Conservation (phyloP, 2,329 filamentous ascomycete genomes). For the Onygenales sp. region DNA sequence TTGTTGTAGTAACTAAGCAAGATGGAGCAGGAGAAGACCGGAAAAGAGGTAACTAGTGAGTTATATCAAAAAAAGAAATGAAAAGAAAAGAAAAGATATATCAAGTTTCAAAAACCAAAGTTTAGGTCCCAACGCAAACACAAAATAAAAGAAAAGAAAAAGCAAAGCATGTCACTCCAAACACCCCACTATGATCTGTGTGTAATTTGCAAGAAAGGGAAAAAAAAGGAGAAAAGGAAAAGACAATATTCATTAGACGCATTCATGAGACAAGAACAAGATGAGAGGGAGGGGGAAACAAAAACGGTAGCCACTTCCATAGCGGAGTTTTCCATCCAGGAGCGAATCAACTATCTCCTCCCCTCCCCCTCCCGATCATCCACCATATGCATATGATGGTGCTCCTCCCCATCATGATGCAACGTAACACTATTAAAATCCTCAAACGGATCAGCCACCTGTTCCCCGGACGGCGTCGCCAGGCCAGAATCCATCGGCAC, state of each 20-base stretch:
- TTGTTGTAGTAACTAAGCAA: too few relatives aligned
- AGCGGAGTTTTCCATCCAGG: background rate
- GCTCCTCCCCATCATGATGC: slow-evolving; percentile 86
- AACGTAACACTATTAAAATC: slow-evolving; percentile 98
- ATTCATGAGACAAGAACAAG: slow-evolving; percentile 18
- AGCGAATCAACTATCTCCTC: background rate
- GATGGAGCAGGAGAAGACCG: too few relatives aligned
- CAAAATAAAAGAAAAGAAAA: too few relatives aligned
- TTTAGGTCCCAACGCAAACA: too few relatives aligned
- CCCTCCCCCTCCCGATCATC: slow-evolving; percentile 6
- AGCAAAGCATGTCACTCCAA: too few relatives aligned
- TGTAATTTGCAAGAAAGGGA: background rate
- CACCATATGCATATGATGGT: slow-evolving; percentile 13
- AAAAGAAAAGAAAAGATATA: too few relatives aligned
- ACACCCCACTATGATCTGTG: too few relatives aligned
- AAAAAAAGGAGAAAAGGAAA: background rate
- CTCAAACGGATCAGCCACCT: slow-evolving; percentile 76
- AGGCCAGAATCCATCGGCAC: slow-evolving; percentile 80
- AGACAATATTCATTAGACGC: background rate
- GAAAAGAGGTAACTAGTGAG: too few relatives aligned
- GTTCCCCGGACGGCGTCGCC: slow-evolving; percentile 72
- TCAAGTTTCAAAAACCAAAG: too few relatives aligned
- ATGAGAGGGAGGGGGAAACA: background rate
- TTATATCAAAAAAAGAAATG: too few relatives aligned
- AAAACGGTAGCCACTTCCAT: background rate